Evolutionary conservation across 1,139 yeast genomes (phyloP), one percentile per base, ranked within the genome.

Genomic region (Yamadazyma diospyri): DNA sequence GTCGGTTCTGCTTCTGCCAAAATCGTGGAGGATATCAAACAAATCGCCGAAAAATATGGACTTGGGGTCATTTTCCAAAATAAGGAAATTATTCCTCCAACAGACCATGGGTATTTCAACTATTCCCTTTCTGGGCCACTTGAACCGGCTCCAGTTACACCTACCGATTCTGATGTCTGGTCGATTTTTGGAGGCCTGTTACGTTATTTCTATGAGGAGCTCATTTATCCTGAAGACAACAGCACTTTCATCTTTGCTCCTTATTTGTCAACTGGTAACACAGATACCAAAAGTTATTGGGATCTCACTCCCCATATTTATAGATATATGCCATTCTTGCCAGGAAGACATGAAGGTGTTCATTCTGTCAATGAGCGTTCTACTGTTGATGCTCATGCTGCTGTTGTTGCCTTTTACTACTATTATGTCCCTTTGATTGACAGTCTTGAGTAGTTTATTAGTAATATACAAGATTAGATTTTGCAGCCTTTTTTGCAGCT

Each of bases 81-180:
- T 5, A 36, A 57, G 24, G 59, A 44, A 17, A 23, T 69, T 6
- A 35, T 42, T 4, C 43, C 50, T 20, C 51, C 63, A 8, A 62
- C 72, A 0, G 47, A 38, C 0, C 52, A 56, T 10, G 82, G 82
- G 5, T 55, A 61, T 32, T 72, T 80, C 51, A 62, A 62, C 27
- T 57, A 77, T 30, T 49, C 62, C 2, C 42, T 61, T 26, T 34
- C 39, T 4, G 56, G 51, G n/a, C 51, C 61, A 4, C 52, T 75
- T 11, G 76, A 75, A 40, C 81, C 84, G 5, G 78, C 86, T 1
- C 87, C 86, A 4, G 53, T 72, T 2, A 67, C 84, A 2, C 76
- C 76, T 7, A 50, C 54, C 14, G 59, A 60, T 34, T 71, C 68
- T 23, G 61, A 57, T 13, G 56, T 66, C 11, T 80, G 82, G 81